phyloP scores from a whole-genome alignment of 768 basidiomycete genomes.

The Termitomyces sp. region DNA sequence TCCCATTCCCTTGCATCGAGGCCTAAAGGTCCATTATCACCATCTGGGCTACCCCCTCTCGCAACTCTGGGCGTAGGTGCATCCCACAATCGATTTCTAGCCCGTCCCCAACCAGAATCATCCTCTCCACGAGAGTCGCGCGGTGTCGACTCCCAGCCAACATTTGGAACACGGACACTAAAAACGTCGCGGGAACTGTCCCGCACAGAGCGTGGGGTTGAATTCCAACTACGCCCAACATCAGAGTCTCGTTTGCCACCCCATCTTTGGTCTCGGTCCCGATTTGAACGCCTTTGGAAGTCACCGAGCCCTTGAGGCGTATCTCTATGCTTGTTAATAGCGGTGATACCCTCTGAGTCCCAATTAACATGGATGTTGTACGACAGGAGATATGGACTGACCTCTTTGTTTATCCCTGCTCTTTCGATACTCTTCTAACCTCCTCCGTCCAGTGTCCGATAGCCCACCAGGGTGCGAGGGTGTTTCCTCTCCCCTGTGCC shows the following conservation, averaged over 20 bases:
- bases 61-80: constrained; percentile 73
- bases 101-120: constrained; percentile 57
- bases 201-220: constrained; percentile 57
- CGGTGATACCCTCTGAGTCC: constrained; percentile 63
- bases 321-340: constrained; percentile 49
- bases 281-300: constrained; percentile 89
- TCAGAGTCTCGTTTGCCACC: constrained; percentile 33
- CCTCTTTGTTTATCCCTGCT: constrained; percentile 68
- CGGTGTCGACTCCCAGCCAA: constrained; percentile 94
- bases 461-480: constrained; percentile 92
- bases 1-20: constrained; percentile 92
- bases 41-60: constrained; percentile 65
- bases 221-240: constrained; percentile 41
- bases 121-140: constrained; percentile 48
- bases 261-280: constrained; percentile 53
- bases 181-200: constrained; percentile 44
- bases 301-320: constrained; percentile 81
- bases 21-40: constrained; percentile 53
- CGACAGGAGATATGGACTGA: constrained; percentile 17
- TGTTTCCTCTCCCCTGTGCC: constrained; percentile 83
- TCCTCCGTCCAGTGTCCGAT: constrained; percentile 63
- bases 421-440: constrained; percentile 73
- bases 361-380: constrained; percentile 1
- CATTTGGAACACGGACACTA: constrained; percentile 85
- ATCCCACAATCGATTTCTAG: constrained; percentile 63